phyloP scores from a whole-genome alignment of 1,284 basidiomycete genomes.

The Cutaneotrichosporon daszewskae region DNA sequence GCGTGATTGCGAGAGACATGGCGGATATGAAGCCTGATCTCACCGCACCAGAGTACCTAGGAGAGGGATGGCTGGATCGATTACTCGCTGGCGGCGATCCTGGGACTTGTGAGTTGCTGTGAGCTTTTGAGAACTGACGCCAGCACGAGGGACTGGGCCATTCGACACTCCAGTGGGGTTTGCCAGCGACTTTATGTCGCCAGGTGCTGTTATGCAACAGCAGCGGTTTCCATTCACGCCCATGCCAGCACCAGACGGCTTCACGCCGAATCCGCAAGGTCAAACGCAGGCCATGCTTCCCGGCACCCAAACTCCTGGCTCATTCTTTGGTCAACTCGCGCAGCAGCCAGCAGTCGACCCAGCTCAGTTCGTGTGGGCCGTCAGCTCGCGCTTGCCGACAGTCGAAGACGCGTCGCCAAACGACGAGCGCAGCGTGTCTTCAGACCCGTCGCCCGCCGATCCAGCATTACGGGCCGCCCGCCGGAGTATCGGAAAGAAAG shows the following conservation, averaged over 20 bases:
- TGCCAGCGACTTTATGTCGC: no score
- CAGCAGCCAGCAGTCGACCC: constrained; percentile 19
- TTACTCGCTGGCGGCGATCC: constrained; percentile 5
- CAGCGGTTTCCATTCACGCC: neutral
- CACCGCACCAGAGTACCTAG: no score
- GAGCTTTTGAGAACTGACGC: no score
- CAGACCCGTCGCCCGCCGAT: constrained; percentile 5
- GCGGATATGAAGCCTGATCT: neutral
- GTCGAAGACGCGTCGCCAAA: constrained; percentile 25
- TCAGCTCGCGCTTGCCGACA: constrained; percentile 23
- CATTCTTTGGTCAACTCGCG: neutral
- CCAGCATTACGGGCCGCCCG: neutral
- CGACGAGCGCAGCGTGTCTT: constrained; percentile 13
- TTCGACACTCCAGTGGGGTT: no score
- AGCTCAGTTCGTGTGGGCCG: constrained; percentile 27
- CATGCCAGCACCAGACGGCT: no score
- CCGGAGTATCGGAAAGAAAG: neutral
- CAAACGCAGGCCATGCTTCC: neutral
- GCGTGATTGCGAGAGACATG: neutral
- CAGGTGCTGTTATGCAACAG: no score
- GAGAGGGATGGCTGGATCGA: constrained; percentile 12
- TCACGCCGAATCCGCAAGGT: neutral
- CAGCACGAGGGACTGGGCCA: no score
- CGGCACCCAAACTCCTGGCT: neutral
- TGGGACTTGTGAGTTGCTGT: neutral